phyloP scores from a whole-genome alignment of 768 basidiomycete genomes.

The Goffeauzyma gilvescens region DNA sequence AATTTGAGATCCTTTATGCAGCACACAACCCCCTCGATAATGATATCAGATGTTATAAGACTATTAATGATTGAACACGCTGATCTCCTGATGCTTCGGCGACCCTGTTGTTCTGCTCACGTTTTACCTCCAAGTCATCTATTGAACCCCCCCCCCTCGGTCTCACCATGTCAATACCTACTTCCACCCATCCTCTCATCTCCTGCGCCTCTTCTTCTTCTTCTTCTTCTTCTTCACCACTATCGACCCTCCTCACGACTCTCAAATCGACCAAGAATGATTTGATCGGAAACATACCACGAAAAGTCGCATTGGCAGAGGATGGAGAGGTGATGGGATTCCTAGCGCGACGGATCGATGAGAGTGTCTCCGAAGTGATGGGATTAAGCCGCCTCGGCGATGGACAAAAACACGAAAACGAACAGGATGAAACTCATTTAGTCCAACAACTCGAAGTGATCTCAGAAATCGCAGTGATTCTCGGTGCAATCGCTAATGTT shows the following conservation, averaged over 20 bases:
- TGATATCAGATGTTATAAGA: no score
- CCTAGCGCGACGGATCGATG: no score
- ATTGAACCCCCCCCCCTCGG: no score
- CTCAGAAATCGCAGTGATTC: slow-evolving; percentile 24
- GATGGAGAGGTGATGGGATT: slow-evolving; percentile 14
- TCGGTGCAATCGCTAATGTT: slow-evolving; percentile 25
- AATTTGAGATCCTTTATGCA: no score
- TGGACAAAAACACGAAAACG: neutral
- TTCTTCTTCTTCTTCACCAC: neutral
- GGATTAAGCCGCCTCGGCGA: neutral
- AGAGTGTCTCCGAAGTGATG: neutral
- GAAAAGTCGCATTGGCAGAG: slow-evolving; percentile 26
- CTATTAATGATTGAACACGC: no score
- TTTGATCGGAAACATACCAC: slow-evolving; percentile 28
- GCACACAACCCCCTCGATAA: no score
- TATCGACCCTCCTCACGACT: neutral
- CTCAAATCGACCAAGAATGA: slow-evolving; percentile 30
- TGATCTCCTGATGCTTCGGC: no score
- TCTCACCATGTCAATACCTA: no score
- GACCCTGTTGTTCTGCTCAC: no score
- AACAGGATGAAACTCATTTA: neutral
- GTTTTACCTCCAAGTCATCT: no score
- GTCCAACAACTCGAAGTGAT: slow-evolving; percentile 14
- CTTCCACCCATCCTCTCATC: no score
- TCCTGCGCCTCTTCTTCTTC: no score